Conservation (phyloP, 805 yeast species). For the Zygosaccharomyces lentus region DNA sequence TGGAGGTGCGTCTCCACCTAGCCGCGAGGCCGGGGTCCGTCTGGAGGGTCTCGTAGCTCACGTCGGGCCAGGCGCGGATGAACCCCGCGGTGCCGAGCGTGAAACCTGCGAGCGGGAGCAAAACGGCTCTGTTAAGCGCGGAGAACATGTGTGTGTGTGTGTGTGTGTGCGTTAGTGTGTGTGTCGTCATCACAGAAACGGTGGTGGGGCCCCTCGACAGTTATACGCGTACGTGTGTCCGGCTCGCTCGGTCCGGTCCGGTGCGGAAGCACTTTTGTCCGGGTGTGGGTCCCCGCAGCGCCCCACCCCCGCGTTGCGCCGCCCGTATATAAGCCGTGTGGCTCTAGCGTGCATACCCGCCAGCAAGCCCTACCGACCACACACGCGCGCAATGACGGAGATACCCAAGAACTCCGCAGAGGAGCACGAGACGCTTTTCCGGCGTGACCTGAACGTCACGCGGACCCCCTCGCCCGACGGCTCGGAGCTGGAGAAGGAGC, state of each 20-base stretch:
- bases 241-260: background rate
- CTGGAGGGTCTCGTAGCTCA: slow-evolving; percentile 14
- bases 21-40: slow-evolving; percentile 8
- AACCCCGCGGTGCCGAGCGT: slow-evolving; percentile 28
- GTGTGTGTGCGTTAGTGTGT: background rate
- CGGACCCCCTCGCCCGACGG: background rate
- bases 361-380: background rate
- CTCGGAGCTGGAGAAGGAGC: background rate
- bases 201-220: background rate
- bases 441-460: slow-evolving; percentile 3
- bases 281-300: background rate
- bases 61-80: slow-evolving; percentile 34
- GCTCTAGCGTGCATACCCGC: background rate
- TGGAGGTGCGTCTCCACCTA: slow-evolving; percentile 1
- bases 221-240: background rate
- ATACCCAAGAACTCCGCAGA: background rate
- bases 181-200: background rate
- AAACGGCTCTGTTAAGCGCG: slow-evolving; percentile 17
- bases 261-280: background rate
- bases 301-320: slow-evolving; percentile 5
- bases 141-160: background rate
- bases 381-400: background rate
- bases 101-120: slow-evolving; percentile 32
- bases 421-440: slow-evolving; percentile 4
- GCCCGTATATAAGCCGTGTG: slow-evolving; percentile 2